These are phyloP conservation scores for Alternaria panax DNA, from an alignment of 2,329 filamentous ascomycete genomes.

Conservation along the genomic window DNA sequence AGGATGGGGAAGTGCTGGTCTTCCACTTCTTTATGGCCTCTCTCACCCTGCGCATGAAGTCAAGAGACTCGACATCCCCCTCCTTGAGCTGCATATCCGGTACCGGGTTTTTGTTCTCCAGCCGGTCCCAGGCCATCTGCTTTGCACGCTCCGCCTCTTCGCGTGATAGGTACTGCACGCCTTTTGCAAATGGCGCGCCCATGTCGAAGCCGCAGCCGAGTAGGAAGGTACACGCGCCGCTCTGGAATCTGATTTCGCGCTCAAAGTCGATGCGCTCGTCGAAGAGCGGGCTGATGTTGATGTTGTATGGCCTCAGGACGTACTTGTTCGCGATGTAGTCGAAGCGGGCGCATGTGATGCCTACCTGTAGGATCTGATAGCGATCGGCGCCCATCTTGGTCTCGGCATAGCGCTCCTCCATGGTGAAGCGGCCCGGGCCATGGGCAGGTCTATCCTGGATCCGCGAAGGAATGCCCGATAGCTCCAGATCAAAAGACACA, in stretches of 20 bases:
- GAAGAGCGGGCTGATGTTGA: slow-evolving; percentile 66
- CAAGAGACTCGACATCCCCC: slow-evolving; percentile 60
- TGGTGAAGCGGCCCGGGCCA: slow-evolving; percentile 53
- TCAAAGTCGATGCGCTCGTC: slow-evolving; percentile 64
- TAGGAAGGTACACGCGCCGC: slow-evolving; percentile 68
- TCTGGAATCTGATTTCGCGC: slow-evolving; percentile 66
- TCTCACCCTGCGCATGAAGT: slow-evolving; percentile 59
- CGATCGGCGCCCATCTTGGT: slow-evolving; percentile 66
- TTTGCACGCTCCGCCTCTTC: slow-evolving; percentile 62
- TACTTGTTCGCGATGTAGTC: slow-evolving; percentile 60
- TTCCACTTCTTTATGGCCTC: slow-evolving; percentile 58
- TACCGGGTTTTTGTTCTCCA: slow-evolving; percentile 47
- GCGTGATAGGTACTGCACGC: slow-evolving; percentile 69
- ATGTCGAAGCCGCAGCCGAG: slow-evolving; percentile 66
- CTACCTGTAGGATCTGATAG: slow-evolving; percentile 71
- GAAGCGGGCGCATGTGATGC: slow-evolving; percentile 70
- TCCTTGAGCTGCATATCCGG: slow-evolving; percentile 59
- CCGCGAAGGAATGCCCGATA: slow-evolving; percentile 65
- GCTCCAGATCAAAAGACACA: slow-evolving; percentile 70
- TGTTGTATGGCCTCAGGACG: slow-evolving; percentile 69
- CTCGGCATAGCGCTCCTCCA: slow-evolving; percentile 69
- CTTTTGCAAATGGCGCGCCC: slow-evolving; percentile 61
- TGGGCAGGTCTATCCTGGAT: slow-evolving; percentile 49
- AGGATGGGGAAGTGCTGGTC: slow-evolving; percentile 12
- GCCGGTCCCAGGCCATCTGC: slow-evolving; percentile 53